Percentiles rank a stretch among this genome's conserved stretches.
Conservation (phyloP, 148 eudicot species). For the Heliamphora exappendiculata region DNA sequence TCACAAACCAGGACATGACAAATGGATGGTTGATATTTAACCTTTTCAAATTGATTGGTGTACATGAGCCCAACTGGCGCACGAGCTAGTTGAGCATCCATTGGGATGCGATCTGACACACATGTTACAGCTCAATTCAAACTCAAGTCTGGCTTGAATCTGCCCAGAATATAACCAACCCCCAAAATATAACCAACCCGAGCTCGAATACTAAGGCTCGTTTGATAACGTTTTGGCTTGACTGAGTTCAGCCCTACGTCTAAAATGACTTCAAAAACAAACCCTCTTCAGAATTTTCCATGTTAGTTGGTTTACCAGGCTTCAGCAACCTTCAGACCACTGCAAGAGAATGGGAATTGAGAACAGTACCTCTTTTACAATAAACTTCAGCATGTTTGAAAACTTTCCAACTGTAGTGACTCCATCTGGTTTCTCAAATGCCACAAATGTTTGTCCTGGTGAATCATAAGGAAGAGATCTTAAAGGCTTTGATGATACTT, state of each 20-base stretch:
- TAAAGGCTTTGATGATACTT: constrained; percentile 60
- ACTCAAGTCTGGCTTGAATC: not conserved
- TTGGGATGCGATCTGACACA: not conserved
- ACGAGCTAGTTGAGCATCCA: not conserved
- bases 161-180: too few relatives aligned
- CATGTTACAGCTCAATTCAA: not conserved
- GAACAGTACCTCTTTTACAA: constrained; percentile 73
- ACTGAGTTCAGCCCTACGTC: not conserved
- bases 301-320: not conserved
- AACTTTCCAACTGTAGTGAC: constrained; percentile 78
- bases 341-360: not conserved
- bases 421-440: constrained; percentile 87
- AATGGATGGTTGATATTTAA: not conserved
- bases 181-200: not conserved
- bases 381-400: constrained; percentile 63
- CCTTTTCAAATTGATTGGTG: not conserved
- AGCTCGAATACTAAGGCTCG: not conserved
- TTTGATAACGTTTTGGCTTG: not conserved
- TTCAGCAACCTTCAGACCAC: not conserved
- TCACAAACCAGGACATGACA: not conserved
- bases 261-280: not conserved
- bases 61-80: not conserved
- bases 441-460: constrained; percentile 90
- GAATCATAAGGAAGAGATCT: constrained; percentile 86
- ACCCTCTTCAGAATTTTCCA: not conserved